Evolutionary conservation across 2,329 filamentous ascomycete genomes (phyloP).

Genomic region (Thermoascus crustaceus): DNA sequence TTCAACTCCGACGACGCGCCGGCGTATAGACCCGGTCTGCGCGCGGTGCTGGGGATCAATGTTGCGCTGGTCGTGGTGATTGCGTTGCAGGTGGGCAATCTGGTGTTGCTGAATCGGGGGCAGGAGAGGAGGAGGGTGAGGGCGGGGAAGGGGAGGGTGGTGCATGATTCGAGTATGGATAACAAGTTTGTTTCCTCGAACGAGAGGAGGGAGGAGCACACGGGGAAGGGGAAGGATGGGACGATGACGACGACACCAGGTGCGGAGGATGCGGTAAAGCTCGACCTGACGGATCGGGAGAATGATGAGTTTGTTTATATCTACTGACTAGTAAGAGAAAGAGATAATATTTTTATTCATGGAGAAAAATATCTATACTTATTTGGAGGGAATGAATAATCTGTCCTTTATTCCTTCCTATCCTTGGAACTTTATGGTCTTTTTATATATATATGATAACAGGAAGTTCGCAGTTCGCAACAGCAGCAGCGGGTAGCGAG

Average conservation of each 20-base stretch:
- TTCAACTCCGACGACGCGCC: conserved; percentile 53
- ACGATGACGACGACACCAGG: conserved; percentile 9
- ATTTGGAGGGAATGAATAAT: too few species aligned
- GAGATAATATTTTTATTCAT: too few species aligned
- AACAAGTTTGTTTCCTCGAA: conserved; percentile 31
- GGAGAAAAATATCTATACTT: too few species aligned
- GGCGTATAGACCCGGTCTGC: conserved; percentile 50
- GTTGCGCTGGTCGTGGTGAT: conserved; percentile 47
- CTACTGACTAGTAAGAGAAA: conserved; percentile 40
- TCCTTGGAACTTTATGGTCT: too few species aligned
- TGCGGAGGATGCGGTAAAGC: conserved; percentile 39
- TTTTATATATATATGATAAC: too few species aligned
- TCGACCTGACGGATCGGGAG: conserved; percentile 56
- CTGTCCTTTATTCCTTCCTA: too few species aligned
- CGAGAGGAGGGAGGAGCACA: conserved; percentile 14
- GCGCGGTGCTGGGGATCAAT: conserved; percentile 39
- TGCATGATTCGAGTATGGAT: conserved; percentile 56
- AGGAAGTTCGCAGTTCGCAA: too few species aligned
- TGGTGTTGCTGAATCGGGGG: conserved; percentile 46
- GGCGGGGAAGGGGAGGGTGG: conserved; percentile 53
- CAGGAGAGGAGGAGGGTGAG: conserved; percentile 48
- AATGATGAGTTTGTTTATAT: conserved; percentile 63
- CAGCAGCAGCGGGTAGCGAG: too few species aligned
- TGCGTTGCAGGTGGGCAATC: conserved; percentile 46
- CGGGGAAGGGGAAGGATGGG: too few species aligned